Evolutionary conservation across 768 basidiomycete species (phyloP).

Genomic region (Tulasnella sp.): DNA sequence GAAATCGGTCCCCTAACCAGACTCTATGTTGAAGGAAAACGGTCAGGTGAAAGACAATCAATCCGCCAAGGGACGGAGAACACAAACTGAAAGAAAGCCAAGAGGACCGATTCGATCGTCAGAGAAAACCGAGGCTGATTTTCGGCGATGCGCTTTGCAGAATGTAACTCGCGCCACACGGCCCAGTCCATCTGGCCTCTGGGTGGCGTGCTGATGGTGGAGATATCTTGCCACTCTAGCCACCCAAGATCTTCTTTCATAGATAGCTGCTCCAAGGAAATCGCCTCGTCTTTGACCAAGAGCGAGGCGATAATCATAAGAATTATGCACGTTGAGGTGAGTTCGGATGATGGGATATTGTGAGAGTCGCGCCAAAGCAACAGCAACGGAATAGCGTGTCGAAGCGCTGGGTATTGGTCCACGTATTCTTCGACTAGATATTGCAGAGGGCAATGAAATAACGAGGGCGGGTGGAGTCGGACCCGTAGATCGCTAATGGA

Average conservation of each 20-base stretch:
- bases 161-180: not conserved
- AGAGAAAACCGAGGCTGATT: not conserved
- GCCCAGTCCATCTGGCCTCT: not conserved
- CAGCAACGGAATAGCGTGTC: not conserved
- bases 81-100: too few species aligned
- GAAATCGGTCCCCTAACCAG: not conserved
- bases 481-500: not conserved
- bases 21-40: not conserved
- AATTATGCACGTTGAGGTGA: conserved; percentile 15
- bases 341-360: conserved; percentile 1
- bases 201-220: not conserved
- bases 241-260: not conserved
- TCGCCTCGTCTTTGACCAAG: not conserved
- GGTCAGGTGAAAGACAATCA: too few species aligned
- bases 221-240: not conserved
- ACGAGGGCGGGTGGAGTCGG: not conserved
- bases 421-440: not conserved
- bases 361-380: conserved; percentile 12
- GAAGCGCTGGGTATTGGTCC: not conserved
- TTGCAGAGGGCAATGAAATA: not conserved
- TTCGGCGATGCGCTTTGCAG: not conserved
- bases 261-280: not conserved
- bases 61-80: too few species aligned
- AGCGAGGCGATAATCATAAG: conserved; percentile 18
- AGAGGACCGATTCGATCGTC: not conserved